Conservation (phyloP, 1,284 basidiomycete genomes). For the Rhodotorula sp. region DNA sequence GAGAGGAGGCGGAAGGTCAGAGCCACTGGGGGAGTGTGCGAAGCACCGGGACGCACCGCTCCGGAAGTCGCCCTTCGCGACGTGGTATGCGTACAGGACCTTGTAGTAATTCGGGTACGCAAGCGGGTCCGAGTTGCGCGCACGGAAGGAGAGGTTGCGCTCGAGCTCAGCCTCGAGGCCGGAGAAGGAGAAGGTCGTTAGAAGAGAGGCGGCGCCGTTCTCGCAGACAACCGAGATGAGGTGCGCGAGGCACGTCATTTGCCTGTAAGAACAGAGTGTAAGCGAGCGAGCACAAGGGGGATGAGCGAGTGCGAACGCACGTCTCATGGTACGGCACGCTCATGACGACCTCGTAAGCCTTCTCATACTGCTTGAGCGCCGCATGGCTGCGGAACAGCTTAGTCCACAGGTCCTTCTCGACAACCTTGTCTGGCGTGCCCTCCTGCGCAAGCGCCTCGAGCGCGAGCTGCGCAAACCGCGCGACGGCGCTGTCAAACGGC, state of each 20-base stretch:
- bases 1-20: slow-evolving; percentile 28
- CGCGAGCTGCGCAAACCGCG: slow-evolving; percentile 64
- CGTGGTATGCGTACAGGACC: slow-evolving; percentile 94
- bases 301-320: slow-evolving; percentile 7
- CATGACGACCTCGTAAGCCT: slow-evolving; percentile 78
- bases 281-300: background rate
- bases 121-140: slow-evolving; percentile 87
- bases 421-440: slow-evolving; percentile 13
- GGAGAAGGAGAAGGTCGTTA: slow-evolving; percentile 83
- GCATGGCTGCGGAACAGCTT: slow-evolving; percentile 74
- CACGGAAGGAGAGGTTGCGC: slow-evolving; percentile 86
- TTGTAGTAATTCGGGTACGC: slow-evolving; percentile 82
- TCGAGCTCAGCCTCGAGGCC: slow-evolving; percentile 86
- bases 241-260: slow-evolving; percentile 73
- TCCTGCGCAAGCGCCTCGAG: slow-evolving; percentile 34
- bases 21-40: background rate
- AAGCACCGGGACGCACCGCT: slow-evolving; percentile 64
- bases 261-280: slow-evolving; percentile 57
- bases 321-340: slow-evolving; percentile 64
- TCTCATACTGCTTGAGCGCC: slow-evolving; percentile 72
- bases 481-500: slow-evolving; percentile 63
- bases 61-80: slow-evolving; percentile 79
- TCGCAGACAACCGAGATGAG: slow-evolving; percentile 93
- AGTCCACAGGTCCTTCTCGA: slow-evolving; percentile 64
- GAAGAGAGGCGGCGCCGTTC: slow-evolving; percentile 71